A percentile compares a stretch with the other conserved stretches of the same genome.
Conservation (phyloP, 345 rosid genomes). For the Geranium brycei region DNA sequence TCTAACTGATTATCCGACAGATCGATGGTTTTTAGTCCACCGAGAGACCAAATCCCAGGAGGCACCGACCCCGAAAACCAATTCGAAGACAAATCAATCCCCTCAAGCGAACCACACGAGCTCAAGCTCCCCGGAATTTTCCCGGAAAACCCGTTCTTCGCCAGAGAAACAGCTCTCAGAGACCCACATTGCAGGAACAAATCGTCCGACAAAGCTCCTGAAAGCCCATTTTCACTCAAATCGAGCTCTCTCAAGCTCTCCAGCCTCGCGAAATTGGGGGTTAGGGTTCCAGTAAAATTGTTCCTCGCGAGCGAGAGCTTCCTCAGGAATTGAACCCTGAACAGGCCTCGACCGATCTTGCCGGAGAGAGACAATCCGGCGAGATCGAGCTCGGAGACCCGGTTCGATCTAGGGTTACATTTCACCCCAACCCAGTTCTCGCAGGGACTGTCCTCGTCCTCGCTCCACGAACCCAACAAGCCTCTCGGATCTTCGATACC, state of each 20-base stretch:
- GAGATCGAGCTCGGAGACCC: slow-evolving; percentile 63
- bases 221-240: slow-evolving; percentile 55
- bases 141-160: slow-evolving; percentile 58
- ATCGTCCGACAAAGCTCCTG: slow-evolving; percentile 55
- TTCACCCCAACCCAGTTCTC: slow-evolving; percentile 54
- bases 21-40: slow-evolving; percentile 57
- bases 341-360: slow-evolving; percentile 71
- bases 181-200: slow-evolving; percentile 78
- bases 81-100: slow-evolving; percentile 56
- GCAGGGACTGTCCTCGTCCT: slow-evolving; percentile 71
- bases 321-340: slow-evolving; percentile 58
- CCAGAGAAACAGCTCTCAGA: slow-evolving; percentile 50
- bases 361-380: slow-evolving; percentile 77
- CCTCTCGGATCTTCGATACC: slow-evolving; percentile 63
- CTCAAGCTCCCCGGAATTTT: slow-evolving; percentile 60
- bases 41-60: slow-evolving; percentile 54
- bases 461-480: slow-evolving; percentile 75
- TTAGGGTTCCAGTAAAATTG: slow-evolving; percentile 55
- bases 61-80: slow-evolving; percentile 62
- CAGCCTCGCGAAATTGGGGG: slow-evolving; percentile 48
- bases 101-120: slow-evolving; percentile 52
- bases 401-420: slow-evolving; percentile 61
- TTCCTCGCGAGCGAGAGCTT: slow-evolving; percentile 63
- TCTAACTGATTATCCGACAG: slow-evolving; percentile 60
- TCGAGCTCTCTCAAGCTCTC: slow-evolving; percentile 51